Percentiles rank a stretch among this genome's conserved stretches.
These are phyloP conservation scores for Sporisorium graminicola DNA, from an alignment of 1,284 basidiomycete genomes.

Conservation along the genomic window DNA sequence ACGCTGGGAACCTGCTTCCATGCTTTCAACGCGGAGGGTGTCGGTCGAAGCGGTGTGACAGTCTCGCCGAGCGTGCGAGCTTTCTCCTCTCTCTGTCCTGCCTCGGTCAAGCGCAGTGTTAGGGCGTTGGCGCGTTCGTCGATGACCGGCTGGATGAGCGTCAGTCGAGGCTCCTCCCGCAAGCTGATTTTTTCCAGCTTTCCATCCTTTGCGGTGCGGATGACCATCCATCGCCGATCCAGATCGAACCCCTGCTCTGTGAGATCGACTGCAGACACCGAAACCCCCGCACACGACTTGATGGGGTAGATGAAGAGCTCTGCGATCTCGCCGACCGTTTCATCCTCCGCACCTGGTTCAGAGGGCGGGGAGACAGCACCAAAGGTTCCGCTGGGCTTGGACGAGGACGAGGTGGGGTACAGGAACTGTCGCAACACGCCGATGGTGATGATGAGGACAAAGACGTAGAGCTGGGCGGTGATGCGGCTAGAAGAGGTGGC, in stretches of 20 bases:
- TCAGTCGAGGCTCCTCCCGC: slow-evolving; percentile 51
- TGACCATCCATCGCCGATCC: slow-evolving; percentile 59
- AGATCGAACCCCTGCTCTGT: slow-evolving; percentile 53
- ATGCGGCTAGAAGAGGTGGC: slow-evolving; percentile 21
- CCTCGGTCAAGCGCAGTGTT: slow-evolving; percentile 17
- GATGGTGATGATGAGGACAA: slow-evolving; percentile 29
- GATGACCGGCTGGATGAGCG: slow-evolving; percentile 41
- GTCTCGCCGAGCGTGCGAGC: slow-evolving; percentile 16
- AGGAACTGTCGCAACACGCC: slow-evolving; percentile 31
- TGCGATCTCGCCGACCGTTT: slow-evolving; percentile 48
- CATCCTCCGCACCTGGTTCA: slow-evolving; percentile 38
- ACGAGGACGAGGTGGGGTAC: slow-evolving; percentile 6
- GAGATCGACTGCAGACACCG: slow-evolving; percentile 18
- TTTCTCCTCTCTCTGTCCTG: slow-evolving; percentile 2
- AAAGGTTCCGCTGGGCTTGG: not conserved
- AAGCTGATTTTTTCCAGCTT: slow-evolving; percentile 40
- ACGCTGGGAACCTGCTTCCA: slow-evolving; percentile 36
- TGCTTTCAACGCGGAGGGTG: not conserved
- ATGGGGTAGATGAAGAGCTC: slow-evolving; percentile 58
- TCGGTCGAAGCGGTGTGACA: slow-evolving; percentile 29
- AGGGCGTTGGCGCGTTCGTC: slow-evolving; percentile 26
- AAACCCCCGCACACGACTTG: slow-evolving; percentile 52
- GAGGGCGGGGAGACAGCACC: slow-evolving; percentile 4
- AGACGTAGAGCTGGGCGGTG: slow-evolving; percentile 44
- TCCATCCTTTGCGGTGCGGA: slow-evolving; percentile 6